Percentiles rank a stretch among this genome's conserved stretches.
Conservation (phyloP, 768 basidiomycete genomes). For the Multifurca ochricompacta region DNA sequence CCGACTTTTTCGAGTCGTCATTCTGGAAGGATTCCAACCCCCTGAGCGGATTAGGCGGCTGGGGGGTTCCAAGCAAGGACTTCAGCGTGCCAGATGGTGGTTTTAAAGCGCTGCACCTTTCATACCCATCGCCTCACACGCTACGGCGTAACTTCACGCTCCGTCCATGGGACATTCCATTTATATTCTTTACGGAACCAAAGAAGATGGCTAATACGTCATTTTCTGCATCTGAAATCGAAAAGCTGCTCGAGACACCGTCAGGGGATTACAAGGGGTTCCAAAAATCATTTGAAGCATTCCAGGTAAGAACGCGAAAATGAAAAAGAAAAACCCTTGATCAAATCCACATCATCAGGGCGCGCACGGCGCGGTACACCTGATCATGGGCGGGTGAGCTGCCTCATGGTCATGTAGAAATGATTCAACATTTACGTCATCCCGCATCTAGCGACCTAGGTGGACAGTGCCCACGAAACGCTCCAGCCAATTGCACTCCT, state of each 20-base stretch:
- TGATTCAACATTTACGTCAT: not conserved
- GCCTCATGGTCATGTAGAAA: not conserved
- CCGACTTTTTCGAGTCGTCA: constrained; percentile 20
- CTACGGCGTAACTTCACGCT: constrained; percentile 30
- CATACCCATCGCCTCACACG: constrained; percentile 30
- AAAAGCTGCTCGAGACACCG: constrained; percentile 24
- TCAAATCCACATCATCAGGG: constrained; percentile 22
- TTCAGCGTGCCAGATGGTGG: constrained; percentile 25
- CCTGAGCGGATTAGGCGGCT: constrained; percentile 25
- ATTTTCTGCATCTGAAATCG: constrained; percentile 24
- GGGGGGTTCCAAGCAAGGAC: constrained; percentile 24
- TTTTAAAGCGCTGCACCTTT: constrained; percentile 24
- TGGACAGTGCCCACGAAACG: constrained; percentile 26
- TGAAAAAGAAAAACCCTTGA: not conserved
- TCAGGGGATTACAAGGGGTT: constrained; percentile 29
- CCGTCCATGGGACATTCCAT: constrained; percentile 24
- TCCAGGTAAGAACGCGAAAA: constrained; percentile 21
- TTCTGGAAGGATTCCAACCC: constrained; percentile 23
- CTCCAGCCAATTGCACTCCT: constrained; percentile 23
- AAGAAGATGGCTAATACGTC: constrained; percentile 23
- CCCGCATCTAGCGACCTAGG: constrained; percentile 24
- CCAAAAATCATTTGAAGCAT: constrained; percentile 27
- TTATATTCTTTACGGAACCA: constrained; percentile 21
- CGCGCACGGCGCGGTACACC: constrained; percentile 28
- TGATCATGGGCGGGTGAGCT: constrained; percentile 28